Percentiles rank a stretch among this genome's conserved stretches.
These are phyloP conservation scores for Microsporum canis DNA, from an alignment of 2,329 filamentous ascomycete genomes.

Conservation along the genomic window DNA sequence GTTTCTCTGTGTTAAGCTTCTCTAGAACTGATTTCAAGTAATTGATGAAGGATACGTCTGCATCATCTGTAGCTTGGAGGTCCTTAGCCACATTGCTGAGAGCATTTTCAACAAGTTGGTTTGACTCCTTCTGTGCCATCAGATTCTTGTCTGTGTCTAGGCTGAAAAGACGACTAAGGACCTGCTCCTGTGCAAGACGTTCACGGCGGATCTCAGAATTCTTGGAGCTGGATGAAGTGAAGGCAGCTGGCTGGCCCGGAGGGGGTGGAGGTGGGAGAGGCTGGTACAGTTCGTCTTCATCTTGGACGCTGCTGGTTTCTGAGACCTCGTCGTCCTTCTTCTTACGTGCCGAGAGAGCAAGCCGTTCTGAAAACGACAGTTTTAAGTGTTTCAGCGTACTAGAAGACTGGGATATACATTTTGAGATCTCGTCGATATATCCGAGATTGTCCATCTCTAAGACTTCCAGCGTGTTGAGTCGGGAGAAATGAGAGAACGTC, in stretches of 20 bases:
- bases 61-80: neutral
- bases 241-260: neutral
- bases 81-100: slow-evolving; percentile 12
- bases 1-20: neutral
- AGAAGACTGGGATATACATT: slow-evolving; percentile 45
- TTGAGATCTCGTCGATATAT: slow-evolving; percentile 44
- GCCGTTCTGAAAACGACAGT: slow-evolving; percentile 46
- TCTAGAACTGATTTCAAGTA: neutral
- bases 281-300: slow-evolving; percentile 38
- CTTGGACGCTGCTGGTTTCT: slow-evolving; percentile 35
- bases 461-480: slow-evolving; percentile 43
- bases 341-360: slow-evolving; percentile 41
- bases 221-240: slow-evolving; percentile 12
- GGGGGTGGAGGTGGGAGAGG: slow-evolving; percentile 16
- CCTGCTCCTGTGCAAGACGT: slow-evolving; percentile 16
- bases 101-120: slow-evolving; percentile 12
- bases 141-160: slow-evolving; percentile 13
- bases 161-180: slow-evolving; percentile 14
- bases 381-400: slow-evolving; percentile 45
- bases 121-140: slow-evolving; percentile 7
- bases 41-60: neutral
- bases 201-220: slow-evolving; percentile 15
- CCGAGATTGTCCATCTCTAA: slow-evolving; percentile 52
- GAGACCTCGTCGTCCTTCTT: slow-evolving; percentile 29
- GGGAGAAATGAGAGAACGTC: slow-evolving; percentile 44